These are phyloP conservation scores for Colletotrichum magnum DNA, from an alignment of 2,329 filamentous ascomycete species.

Conservation along the genomic window DNA sequence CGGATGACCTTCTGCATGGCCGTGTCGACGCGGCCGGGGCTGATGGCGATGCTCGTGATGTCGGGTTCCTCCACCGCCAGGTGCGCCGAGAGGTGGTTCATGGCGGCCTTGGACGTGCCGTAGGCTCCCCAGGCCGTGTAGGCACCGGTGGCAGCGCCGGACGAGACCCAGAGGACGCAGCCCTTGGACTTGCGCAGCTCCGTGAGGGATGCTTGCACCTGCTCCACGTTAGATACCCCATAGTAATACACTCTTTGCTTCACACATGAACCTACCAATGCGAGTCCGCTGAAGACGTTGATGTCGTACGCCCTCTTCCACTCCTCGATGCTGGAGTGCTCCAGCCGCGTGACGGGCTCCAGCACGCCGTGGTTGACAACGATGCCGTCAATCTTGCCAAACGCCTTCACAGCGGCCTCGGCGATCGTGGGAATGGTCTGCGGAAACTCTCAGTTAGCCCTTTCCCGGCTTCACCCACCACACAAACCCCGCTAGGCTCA, in stretches of 20 bases:
- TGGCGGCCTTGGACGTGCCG: conserved; percentile 84
- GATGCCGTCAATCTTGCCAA: conserved; percentile 82
- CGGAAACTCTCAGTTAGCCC: conserved; percentile 12
- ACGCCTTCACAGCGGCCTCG: conserved; percentile 75
- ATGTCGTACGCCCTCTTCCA: conserved; percentile 85
- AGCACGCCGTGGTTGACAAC: conserved; percentile 91
- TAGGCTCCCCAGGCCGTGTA: conserved; percentile 86
- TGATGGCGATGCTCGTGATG: conserved; percentile 79
- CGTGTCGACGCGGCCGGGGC: conserved; percentile 88
- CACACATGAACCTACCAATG: conserved; percentile 70
- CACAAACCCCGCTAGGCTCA: not conserved
- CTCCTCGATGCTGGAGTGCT: conserved; percentile 75
- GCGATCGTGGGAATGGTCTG: conserved; percentile 74
- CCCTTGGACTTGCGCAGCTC: conserved; percentile 78
- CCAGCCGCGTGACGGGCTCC: conserved; percentile 80
- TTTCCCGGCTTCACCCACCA: too few relatives aligned
- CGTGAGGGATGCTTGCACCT: conserved; percentile 80
- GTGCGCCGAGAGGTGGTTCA: conserved; percentile 84
- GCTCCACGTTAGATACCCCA: too few relatives aligned
- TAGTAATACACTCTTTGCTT: too few relatives aligned
- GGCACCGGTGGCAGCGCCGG: conserved; percentile 77
- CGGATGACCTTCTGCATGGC: conserved; percentile 91
- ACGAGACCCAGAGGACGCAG: conserved; percentile 83
- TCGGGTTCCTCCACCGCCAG: conserved; percentile 83
- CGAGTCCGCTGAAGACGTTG: conserved; percentile 89